Evolutionary conservation across 805 yeast genomes (phyloP).

Genomic region (Hanseniaspora lachancei): DNA sequence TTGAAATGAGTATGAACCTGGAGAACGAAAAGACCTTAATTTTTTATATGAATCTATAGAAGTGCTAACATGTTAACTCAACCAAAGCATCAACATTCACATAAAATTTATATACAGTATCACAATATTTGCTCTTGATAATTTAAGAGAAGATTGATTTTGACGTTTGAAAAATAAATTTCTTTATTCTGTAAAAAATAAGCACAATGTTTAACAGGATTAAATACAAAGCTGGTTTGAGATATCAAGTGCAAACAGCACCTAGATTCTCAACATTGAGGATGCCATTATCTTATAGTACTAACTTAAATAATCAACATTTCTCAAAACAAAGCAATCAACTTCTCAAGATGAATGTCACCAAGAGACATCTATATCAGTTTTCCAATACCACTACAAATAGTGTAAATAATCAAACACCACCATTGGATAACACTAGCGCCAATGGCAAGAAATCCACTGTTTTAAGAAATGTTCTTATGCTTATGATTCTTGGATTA

Average conservation of each 20-base stretch:
- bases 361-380: not conserved
- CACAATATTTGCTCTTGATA: too few species aligned
- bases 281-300: not conserved
- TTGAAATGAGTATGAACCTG: too few species aligned
- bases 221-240: not conserved
- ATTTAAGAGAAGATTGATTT: too few species aligned
- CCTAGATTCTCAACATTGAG: not conserved
- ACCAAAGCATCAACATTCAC: too few species aligned
- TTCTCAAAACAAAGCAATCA: not conserved
- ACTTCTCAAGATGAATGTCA: not conserved
- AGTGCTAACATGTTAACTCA: too few species aligned
- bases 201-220: not conserved
- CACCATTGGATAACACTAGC: not conserved
- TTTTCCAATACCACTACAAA: not conserved
- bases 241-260: not conserved
- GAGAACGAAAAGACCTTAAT: too few species aligned
- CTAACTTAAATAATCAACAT: not conserved
- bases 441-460: not conserved
- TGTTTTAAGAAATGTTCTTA: slow-evolving; percentile 7
- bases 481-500: not conserved
- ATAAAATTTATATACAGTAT: too few species aligned
- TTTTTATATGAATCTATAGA: too few species aligned
- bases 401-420: not conserved
- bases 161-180: too few species aligned
- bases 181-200: too few species aligned